Base-by-base conservation (phyloP, 495 filamentous ascomycete genomes). In the Aspergillus funiculosus region DNA sequence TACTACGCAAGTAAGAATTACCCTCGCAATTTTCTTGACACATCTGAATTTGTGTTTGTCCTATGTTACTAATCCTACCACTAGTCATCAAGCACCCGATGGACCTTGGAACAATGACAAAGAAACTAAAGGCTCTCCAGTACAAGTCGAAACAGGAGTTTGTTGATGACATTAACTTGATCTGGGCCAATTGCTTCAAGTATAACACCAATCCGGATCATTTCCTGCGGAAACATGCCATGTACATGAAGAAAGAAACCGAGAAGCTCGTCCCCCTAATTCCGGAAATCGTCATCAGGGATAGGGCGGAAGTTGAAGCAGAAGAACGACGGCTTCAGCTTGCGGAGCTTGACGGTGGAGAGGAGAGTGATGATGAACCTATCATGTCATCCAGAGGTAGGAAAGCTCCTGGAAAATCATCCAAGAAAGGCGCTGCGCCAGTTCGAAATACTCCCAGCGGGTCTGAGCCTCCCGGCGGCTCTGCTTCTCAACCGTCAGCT, bases 101-200 rank as follows among this genome's bases (percentile, higher is more conserved):
- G 92, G 92, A 99, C 62, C 79, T 99, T 31, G 92, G 94, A 28
- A 84, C 82, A 25, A 96, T 99, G 86, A 91, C 92, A 26, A 99
- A 99, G 71, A 97, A 96, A 68, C 79, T 99, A 24, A 95, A 95
- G 61, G 71, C 76, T 2, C 63, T 92, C 9, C 75, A 76, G 15
- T 98, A 95, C 73, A 91, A 86, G 62, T 95, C 89, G 35, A 98
- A 98, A 71, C 74, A 85, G 42, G 92, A 98, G 9, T 98, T 98
- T 52, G 88, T 96, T 24, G 79, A 83, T 39, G 92, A 98, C 50
- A 70, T 97, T 17, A 89, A 91, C 55, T 74, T 95, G 14, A 99
- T 99, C 31, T 99, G 92, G 92, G 73, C 82, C 22, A 99, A 99
- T 58, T 97, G 94, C 54, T 72, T 99, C 37, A 86, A 83, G 50